These are phyloP conservation scores for Tilletia walkeri DNA, from an alignment of 1,284 basidiomycete species.

Conservation along the genomic window DNA sequence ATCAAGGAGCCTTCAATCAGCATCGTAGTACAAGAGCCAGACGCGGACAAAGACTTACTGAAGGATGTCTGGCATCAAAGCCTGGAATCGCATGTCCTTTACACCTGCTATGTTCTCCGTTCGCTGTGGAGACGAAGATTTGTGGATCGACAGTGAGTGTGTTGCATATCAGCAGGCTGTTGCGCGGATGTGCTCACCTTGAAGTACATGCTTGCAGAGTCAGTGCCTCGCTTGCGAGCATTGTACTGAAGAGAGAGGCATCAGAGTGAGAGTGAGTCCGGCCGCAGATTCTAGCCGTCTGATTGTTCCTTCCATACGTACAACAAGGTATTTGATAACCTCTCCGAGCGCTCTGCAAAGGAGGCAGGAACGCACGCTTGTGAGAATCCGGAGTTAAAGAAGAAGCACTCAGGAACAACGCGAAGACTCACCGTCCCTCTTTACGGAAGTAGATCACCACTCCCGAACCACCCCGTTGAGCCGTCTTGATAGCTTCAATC, in stretches of 20 bases:
- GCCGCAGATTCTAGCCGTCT: too few relatives aligned
- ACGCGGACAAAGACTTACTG: constrained; percentile 70
- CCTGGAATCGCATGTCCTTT: constrained; percentile 60
- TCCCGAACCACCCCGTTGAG: constrained; percentile 85
- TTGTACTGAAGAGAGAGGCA: constrained; percentile 69
- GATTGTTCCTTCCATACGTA: constrained; percentile 12
- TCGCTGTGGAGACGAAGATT: constrained; percentile 54
- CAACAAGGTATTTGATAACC: constrained; percentile 57
- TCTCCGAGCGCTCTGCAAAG: constrained; percentile 75
- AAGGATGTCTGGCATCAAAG: constrained; percentile 90
- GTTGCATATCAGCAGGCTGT: too few relatives aligned
- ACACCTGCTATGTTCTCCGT: constrained; percentile 92
- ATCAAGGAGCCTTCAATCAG: constrained; percentile 45
- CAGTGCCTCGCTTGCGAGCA: constrained; percentile 87
- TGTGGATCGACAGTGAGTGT: too few relatives aligned
- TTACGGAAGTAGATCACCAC: constrained; percentile 92
- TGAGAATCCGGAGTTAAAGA: too few relatives aligned
- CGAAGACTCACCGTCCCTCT: constrained; percentile 64
- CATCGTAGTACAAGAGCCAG: too few relatives aligned
- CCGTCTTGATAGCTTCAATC: constrained; percentile 81
- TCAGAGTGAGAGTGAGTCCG: not conserved
- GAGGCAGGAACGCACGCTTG: too few relatives aligned
- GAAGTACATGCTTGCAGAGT: constrained; percentile 90
- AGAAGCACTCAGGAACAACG: too few relatives aligned
- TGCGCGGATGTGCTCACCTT: constrained; percentile 55